phyloP scores from a whole-genome alignment of 495 filamentous ascomycete species.

The Umbilicaria muhlenbergii region DNA sequence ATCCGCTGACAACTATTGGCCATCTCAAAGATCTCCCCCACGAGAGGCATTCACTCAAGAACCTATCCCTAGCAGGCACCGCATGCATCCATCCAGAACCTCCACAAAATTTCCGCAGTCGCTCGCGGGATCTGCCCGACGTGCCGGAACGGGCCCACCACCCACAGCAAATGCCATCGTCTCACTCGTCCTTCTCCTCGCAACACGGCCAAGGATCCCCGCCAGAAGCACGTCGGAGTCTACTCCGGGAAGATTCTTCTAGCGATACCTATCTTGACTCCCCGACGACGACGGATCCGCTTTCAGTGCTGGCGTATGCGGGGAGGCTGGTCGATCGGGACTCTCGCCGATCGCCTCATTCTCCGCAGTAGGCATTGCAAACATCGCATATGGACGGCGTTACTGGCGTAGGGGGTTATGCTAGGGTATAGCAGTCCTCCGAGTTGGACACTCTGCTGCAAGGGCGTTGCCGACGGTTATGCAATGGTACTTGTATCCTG shows the following conservation, averaged over 20 bases:
- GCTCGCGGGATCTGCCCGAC: too few relatives aligned
- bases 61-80: slow-evolving; percentile 1
- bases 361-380: too few relatives aligned
- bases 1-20: slow-evolving; percentile 1
- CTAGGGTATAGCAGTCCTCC: too few relatives aligned
- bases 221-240: not conserved
- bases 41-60: slow-evolving; percentile 1
- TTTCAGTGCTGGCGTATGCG: slow-evolving; percentile 11
- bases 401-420: too few relatives aligned
- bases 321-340: not conserved
- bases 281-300: slow-evolving; percentile 3
- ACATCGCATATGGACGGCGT: too few relatives aligned
- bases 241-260: not conserved
- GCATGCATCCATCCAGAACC: not conserved
- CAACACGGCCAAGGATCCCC: not conserved
- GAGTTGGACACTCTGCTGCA: too few relatives aligned
- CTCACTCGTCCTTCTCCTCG: too few relatives aligned
- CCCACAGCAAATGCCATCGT: too few relatives aligned
- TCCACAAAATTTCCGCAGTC: not conserved
- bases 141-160: too few relatives aligned
- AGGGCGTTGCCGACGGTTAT: too few relatives aligned
- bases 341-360: not conserved
- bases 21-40: slow-evolving; percentile 2
- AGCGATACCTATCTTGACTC: not conserved
- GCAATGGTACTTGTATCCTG: too few relatives aligned